Evolutionary conservation across 495 filamentous ascomycete genomes (phyloP), one percentile per base, ranked within the genome.

Genomic region (Penicillium diatomitis): DNA sequence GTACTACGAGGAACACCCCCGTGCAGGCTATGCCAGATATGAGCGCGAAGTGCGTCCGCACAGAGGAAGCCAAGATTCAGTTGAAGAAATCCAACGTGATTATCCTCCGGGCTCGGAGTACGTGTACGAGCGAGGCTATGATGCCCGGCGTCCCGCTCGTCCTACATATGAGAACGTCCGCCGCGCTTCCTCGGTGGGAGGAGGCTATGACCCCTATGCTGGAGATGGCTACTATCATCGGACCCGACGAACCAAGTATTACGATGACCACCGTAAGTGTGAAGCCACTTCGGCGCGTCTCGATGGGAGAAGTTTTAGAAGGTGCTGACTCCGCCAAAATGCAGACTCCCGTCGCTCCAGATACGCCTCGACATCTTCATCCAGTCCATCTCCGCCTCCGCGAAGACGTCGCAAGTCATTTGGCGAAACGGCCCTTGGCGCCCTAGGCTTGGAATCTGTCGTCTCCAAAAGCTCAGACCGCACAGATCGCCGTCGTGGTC

Each of bases 21-120:
- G 57, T 32, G 41, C 43, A 29, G 48, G 38, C 6, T 41, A 58
- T 53, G 36, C 52, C 45, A 40, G 53, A 32, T 35, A 60, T 40
- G 56, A 63, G 4, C 55, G 56, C 32, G 79, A 79, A 41, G 56
- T 82, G 37, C 69, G 86, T 29, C 75, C 75, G 44, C 75, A 76
- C 42, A 60, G 68, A 43, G 69, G 74, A 49, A 78, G 82, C 50
- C 73, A 74, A 53, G 82, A 83, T 48, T 69, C 82, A 30, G 75
- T 86, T 51, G 85, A 88, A 64, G 80, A 85, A 64, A 72, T 86
- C 40, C 75, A 72, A 50, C 77, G 82, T 42, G 81, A 86, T 32
- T 87, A 84, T 51, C 82, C 80, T 0, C 81, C 84, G 9, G 64
- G 58, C 44, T 66, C 70, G 30, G 53, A 57, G 2, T 65, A 62